phyloP scores from a whole-genome alignment of 192 early-diverging fungal genomes.

The Dimargaris xerosporica region DNA sequence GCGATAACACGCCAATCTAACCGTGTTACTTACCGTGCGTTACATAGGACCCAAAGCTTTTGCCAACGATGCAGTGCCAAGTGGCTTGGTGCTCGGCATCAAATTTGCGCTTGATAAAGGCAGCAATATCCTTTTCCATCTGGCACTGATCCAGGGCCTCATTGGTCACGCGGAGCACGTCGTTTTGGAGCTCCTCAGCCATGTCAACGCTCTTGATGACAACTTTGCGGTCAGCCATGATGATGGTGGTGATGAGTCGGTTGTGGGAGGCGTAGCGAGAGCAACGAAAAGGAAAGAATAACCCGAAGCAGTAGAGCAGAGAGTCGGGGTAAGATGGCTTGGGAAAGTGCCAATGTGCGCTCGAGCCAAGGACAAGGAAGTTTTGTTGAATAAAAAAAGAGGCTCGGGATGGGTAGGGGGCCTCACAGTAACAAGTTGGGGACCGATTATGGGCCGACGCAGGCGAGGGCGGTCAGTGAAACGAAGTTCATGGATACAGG shows the following conservation, averaged over 20 bases:
- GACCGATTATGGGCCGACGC: too few relatives aligned
- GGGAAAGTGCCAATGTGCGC: too few relatives aligned
- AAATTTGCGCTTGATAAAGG: constrained; percentile 94
- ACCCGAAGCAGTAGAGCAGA: too few relatives aligned
- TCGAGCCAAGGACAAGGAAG: too few relatives aligned
- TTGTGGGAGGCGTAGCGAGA: too few relatives aligned
- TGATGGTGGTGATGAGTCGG: not conserved
- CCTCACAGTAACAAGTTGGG: too few relatives aligned
- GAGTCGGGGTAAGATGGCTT: too few relatives aligned
- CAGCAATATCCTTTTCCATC: constrained; percentile 97
- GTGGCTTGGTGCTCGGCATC: constrained; percentile 95
- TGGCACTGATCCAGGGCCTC: constrained; percentile 83
- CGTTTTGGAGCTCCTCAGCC: constrained; percentile 90
- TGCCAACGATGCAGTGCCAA: constrained; percentile 97
- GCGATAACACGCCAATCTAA: not conserved
- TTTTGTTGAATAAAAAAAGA: too few relatives aligned
- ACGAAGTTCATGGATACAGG: too few relatives aligned
- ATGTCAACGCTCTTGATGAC: constrained; percentile 98
- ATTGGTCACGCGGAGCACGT: constrained; percentile 74
- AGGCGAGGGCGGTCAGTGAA: too few relatives aligned
- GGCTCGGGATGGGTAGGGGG: too few relatives aligned
- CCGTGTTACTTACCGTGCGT: constrained; percentile 58
- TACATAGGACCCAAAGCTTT: constrained; percentile 98
- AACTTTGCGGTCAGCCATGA: constrained; percentile 49
- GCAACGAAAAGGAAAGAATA: too few relatives aligned